Base-by-base conservation (phyloP, 108 stramenopile species). In the Pseudonitzschia multistriata region DNA sequence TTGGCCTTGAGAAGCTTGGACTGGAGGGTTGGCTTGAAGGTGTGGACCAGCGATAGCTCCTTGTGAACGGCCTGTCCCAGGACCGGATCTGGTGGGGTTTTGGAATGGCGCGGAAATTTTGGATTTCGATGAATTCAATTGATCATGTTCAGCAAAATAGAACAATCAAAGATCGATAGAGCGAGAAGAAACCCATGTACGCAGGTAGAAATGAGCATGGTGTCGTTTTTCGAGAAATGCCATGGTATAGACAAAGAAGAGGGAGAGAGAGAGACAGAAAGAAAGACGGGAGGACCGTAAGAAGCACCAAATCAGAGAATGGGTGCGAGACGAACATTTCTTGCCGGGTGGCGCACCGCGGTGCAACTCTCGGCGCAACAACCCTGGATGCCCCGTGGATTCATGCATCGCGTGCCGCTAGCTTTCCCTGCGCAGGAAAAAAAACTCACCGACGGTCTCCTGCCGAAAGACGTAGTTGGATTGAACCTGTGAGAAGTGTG, bases 1-100 rank as follows among this genome's bases (percentile, higher is more conserved):
- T 84, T 86, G 56, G 86, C 90, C 48, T 86, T 86, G 15, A 96
- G 71, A 5, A 96, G 68, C 25, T 74, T 81, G 11, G 67, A 29
- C 52, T 83, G 74, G 5, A 98, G 70, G 35, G 29, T 24, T 27
- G 68, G 36, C 56, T 40, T 42, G 22, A 52, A 53, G 37, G 22
- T 65, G 39, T 65, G 62, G 0, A 81, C 64, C 3, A 92, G 82
- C 36, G 79, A 80, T 11, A 92, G 60, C 29, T 86, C 57, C 50
- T 84, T 81, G 49, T 83, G 68, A 1, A 88, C 83, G 7, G 81
- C 66, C 40, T 85, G 71, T 4, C 80, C 80, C 21, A 88, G 85
- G 39, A 91, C 85, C 2, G 83, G 80, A 76, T 94, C 91, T 34
- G 34, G 2, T 13, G 1, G 42, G n/a, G n/a, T n/a, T n/a, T n/a